Conservation (phyloP, 108 stramenopile species). For the Licmophora abbreviata region DNA sequence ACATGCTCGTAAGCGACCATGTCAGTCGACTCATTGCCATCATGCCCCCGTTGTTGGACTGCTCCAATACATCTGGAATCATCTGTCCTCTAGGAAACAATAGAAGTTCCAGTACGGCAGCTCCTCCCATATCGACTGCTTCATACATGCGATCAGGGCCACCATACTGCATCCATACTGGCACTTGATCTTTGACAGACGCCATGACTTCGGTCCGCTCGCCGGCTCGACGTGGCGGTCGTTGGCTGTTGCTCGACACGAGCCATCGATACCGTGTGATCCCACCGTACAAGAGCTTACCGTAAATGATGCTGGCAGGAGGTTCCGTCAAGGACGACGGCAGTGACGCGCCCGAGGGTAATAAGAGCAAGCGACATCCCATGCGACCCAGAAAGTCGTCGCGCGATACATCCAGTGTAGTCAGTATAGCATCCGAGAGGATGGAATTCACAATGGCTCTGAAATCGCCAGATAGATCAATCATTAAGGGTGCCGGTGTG, state of each 20-base stretch:
- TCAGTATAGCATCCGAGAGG: constrained; percentile 32
- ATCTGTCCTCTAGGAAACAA: constrained; percentile 49
- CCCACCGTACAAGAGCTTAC: constrained; percentile 72
- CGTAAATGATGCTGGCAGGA: constrained; percentile 55
- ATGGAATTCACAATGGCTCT: constrained; percentile 18
- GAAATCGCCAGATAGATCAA: constrained; percentile 50
- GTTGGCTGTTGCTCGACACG: constrained; percentile 15
- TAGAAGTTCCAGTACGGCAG: constrained; percentile 54
- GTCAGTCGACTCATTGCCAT: constrained; percentile 40
- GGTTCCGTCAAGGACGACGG: constrained; percentile 39
- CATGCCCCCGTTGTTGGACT: too few species aligned
- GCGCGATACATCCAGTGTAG: constrained; percentile 28
- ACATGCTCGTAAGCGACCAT: constrained; percentile 48
- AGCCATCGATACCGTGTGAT: constrained; percentile 54
- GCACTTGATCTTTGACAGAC: constrained; percentile 22
- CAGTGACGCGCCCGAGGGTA: constrained; percentile 59
- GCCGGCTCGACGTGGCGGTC: constrained; percentile 34
- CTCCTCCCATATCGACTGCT: constrained; percentile 66
- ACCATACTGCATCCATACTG: constrained; percentile 69
- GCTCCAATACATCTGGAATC: constrained; percentile 23
- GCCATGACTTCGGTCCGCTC: constrained; percentile 28
- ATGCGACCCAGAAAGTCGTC: constrained; percentile 47
- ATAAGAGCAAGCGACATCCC: constrained; percentile 45
- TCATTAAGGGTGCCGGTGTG: constrained; percentile 44
- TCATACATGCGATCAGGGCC: constrained; percentile 67